Base-by-base conservation (phyloP, 2,329 filamentous ascomycete genomes). In the Septoria linicola region DNA sequence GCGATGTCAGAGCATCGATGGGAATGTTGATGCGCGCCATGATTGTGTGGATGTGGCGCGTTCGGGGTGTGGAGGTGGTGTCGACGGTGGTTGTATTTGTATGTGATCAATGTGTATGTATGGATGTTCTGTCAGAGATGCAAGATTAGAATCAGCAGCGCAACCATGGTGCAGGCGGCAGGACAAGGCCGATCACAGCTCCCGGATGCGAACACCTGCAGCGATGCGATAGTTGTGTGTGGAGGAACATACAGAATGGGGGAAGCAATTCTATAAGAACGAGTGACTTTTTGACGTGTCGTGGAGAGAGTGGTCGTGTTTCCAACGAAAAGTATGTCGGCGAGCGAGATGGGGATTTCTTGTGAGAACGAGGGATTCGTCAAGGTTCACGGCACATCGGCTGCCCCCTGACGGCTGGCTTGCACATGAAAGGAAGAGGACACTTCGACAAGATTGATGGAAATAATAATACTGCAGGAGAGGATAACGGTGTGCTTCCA, bases 1-100 rank as follows among this genome's bases (percentile, higher is more conserved):
- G 86, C 64, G 90, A 95, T 72, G 92, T 95, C 71, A 97, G 76
- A 67, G 86, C 83, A 72, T 96, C 91, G 66, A 97, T 79, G 51
- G 93, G 93, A 63, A 99, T 93, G 79, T 89, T 88, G 68, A 97
- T 89, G 71, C 89, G 84, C 63, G 65, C 62, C 64, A 67, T 67
- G 55, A n/a, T n/a, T n/a, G 34, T 62, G 57, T 44, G 49, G 14
- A 35, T 23, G 36, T 6, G 41, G 25, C 27, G 25, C 25, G 41
- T 34, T 37, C 32, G 45, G 20, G 37, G 40, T 41, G 42, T 34
- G 40, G 23, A 1, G 31, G 41, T 25, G 32, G 31, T 21, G 35
- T 41, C 32, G 34, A 17, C 13, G 8, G n/a, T n/a, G 34, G 36
- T 32, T 30, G 20, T 20, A 41, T 36, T 41, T n/a, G 25, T 11